These are phyloP conservation scores for Babesia divergens DNA, from an alignment of 169 alveolate genomes.

Conservation along the genomic window DNA sequence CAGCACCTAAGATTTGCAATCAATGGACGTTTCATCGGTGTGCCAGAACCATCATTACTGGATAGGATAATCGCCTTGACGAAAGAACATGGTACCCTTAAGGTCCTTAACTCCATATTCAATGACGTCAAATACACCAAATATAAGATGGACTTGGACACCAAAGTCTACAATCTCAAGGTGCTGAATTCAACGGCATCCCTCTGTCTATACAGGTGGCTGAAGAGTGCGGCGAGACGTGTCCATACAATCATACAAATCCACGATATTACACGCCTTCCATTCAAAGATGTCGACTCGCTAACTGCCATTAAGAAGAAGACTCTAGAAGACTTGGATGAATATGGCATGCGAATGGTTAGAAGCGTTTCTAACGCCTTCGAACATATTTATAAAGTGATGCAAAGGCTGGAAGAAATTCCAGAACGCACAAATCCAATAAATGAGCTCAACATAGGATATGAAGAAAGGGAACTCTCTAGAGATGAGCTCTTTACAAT, in stretches of 20 bases:
- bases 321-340: not conserved
- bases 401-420: not conserved
- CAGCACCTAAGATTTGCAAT: not conserved
- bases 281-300: not conserved
- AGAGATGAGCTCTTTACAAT: conserved; percentile 5
- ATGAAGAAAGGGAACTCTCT: not conserved
- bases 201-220: not conserved
- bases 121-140: not conserved
- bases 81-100: not conserved
- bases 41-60: not conserved
- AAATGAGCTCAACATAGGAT: not conserved
- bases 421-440: not conserved
- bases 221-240: not conserved
- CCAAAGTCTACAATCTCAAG: not conserved
- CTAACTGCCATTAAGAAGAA: not conserved
- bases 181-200: conserved; percentile 4
- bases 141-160: not conserved
- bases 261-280: not conserved
- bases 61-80: not conserved
- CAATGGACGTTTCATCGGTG: not conserved
- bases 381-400: conserved; percentile 3
- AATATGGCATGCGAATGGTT: not conserved
- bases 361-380: not conserved
- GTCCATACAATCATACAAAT: not conserved
- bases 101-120: conserved; percentile 1